Conservation (phyloP, 1,139 yeast species). For the Saccharomyces pastorianus region DNA sequence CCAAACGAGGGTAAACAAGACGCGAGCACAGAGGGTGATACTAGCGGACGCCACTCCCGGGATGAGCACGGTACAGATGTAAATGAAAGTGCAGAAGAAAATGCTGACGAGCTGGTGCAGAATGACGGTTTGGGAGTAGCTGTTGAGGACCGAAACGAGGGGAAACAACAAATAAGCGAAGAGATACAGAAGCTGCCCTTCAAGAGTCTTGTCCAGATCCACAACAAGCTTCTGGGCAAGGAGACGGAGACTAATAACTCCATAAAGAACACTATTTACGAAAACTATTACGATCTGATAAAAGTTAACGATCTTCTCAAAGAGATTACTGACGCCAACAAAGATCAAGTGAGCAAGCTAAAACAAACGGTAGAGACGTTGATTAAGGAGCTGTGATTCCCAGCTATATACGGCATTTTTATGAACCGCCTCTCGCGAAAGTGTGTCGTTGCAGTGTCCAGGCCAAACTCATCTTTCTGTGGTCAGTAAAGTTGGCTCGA, state of each 20-base stretch:
- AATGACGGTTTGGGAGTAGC: constrained; percentile 6
- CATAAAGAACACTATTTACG: constrained; percentile 44
- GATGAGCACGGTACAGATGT: constrained; percentile 1
- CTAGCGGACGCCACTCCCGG: neutral
- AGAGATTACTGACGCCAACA: constrained; percentile 16
- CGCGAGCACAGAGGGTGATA: constrained; percentile 7
- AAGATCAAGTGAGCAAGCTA: constrained; percentile 8
- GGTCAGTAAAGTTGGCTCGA: neutral
- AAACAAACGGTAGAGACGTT: constrained; percentile 7
- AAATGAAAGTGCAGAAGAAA: constrained; percentile 1
- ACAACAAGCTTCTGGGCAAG: constrained; percentile 36
- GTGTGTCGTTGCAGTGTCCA: neutral
- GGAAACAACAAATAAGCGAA: constrained; percentile 15
- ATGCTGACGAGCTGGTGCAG: neutral
- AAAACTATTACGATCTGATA: constrained; percentile 44
- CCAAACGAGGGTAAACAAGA: constrained; percentile 14
- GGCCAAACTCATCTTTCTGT: neutral
- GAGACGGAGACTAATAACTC: constrained; percentile 40
- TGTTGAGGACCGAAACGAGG: constrained; percentile 5
- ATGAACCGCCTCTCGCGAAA: neutral
- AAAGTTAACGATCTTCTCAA: constrained; percentile 38
- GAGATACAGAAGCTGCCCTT: constrained; percentile 36
- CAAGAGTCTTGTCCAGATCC: constrained; percentile 33
- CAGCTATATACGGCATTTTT: neutral
- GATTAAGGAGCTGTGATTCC: neutral